A percentile compares a stretch with the other conserved stretches of the same genome.
These are phyloP conservation scores for Rasamsonia emersonii DNA, from an alignment of 2,329 filamentous ascomycete species.

Conservation along the genomic window DNA sequence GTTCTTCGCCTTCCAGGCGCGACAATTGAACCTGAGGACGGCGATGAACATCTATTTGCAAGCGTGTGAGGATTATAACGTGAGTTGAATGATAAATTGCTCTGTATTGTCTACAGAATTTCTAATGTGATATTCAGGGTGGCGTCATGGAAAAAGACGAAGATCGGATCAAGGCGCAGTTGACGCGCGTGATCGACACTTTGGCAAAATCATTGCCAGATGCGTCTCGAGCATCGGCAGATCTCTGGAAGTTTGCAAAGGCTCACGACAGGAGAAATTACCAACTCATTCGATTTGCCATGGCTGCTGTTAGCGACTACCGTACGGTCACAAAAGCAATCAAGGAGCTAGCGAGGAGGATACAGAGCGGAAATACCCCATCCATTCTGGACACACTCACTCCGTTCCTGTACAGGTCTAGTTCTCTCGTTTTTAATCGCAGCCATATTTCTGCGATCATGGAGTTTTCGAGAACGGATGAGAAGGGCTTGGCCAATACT, in stretches of 20 bases:
- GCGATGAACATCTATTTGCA: slow-evolving; percentile 69
- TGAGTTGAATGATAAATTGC: too few relatives aligned
- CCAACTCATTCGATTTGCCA: slow-evolving; percentile 77
- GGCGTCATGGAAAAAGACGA: slow-evolving; percentile 65
- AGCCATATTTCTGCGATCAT: slow-evolving; percentile 90
- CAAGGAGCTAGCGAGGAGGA: slow-evolving; percentile 76
- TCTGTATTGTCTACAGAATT: slow-evolving; percentile 2
- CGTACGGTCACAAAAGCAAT: slow-evolving; percentile 83
- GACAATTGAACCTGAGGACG: slow-evolving; percentile 65
- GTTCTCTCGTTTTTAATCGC: slow-evolving; percentile 82
- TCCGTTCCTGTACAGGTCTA: slow-evolving; percentile 73
- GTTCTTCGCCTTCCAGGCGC: slow-evolving; percentile 76
- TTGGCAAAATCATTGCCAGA: slow-evolving; percentile 72
- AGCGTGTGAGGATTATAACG: slow-evolving; percentile 79
- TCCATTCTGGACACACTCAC: slow-evolving; percentile 68
- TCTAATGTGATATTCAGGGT: slow-evolving; percentile 38
- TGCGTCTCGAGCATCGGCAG: slow-evolving; percentile 57
- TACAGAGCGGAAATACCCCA: slow-evolving; percentile 57
- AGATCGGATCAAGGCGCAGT: slow-evolving; percentile 56
- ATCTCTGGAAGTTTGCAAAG: slow-evolving; percentile 86
- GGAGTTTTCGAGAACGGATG: slow-evolving; percentile 74
- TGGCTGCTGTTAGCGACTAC: slow-evolving; percentile 80
- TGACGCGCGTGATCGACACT: slow-evolving; percentile 65
- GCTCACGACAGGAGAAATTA: slow-evolving; percentile 83
- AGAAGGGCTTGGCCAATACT: slow-evolving; percentile 64